Evolutionary conservation across 2,329 filamentous ascomycete genomes (phyloP).

Genomic region (Penicillium sp.): DNA sequence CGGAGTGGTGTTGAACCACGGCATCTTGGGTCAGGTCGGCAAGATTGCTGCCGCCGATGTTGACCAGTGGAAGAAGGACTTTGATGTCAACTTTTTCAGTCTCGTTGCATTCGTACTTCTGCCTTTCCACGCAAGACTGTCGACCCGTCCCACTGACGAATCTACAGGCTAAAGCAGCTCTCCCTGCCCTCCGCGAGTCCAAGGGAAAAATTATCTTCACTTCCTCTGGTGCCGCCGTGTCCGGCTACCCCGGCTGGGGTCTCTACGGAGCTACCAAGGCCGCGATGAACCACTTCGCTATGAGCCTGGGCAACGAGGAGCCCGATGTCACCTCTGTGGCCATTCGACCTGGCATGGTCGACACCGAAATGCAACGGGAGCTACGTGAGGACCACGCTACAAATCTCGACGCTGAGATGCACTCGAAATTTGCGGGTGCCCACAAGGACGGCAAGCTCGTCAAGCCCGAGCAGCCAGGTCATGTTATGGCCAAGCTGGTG

Average conservation of each 20-base stretch:
- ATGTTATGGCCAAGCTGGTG: conserved; percentile 81
- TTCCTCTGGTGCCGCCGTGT: conserved; percentile 40
- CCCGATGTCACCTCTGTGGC: conserved; percentile 35
- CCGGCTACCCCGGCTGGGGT: conserved; percentile 41
- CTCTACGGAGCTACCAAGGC: conserved; percentile 44
- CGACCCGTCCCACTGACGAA: conserved; percentile 5
- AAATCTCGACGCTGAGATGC: conserved; percentile 62
- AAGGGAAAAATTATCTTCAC: conserved; percentile 44
- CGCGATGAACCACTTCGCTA: conserved; percentile 40
- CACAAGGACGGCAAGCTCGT: conserved; percentile 74
- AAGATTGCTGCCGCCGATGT: conserved; percentile 68
- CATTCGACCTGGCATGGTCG: conserved; percentile 40
- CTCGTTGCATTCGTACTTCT: conserved; percentile 70
- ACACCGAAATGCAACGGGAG: conserved; percentile 52
- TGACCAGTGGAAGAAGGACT: conserved; percentile 74
- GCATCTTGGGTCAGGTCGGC: conserved; percentile 73
- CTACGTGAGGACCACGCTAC: conserved; percentile 72
- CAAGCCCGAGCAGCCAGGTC: conserved; percentile 79
- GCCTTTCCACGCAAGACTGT: not conserved
- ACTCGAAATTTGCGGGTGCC: conserved; percentile 67
- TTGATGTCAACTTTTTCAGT: conserved; percentile 87
- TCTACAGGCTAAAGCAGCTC: conserved; percentile 35
- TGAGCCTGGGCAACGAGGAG: conserved; percentile 37
- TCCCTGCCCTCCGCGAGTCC: conserved; percentile 38
- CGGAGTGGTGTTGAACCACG: conserved; percentile 86